These are phyloP conservation scores for Melaleuca alternifolia DNA, from an alignment of 345 rosid species.

Conservation along the genomic window DNA sequence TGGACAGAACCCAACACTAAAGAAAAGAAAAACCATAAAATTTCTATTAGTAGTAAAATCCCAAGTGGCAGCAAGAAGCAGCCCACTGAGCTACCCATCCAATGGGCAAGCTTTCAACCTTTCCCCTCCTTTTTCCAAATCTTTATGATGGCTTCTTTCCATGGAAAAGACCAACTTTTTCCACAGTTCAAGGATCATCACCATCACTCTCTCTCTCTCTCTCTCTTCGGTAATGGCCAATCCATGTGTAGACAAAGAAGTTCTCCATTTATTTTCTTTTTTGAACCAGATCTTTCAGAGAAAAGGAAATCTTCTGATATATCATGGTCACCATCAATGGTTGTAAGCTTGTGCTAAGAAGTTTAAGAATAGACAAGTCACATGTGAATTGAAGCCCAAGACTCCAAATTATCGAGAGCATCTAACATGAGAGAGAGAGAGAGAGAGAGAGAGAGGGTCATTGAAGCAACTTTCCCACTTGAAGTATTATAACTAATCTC, in stretches of 20 bases:
- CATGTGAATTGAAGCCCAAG: background rate
- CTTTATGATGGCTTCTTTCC: slow-evolving; percentile 1
- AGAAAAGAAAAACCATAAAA: background rate
- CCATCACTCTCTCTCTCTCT: background rate
- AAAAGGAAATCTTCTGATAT: background rate
- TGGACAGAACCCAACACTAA: background rate
- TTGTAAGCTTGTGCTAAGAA: background rate
- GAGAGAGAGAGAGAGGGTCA: background rate
- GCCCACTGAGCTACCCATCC: background rate
- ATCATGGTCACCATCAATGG: background rate
- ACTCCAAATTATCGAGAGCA: background rate
- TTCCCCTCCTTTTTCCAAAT: background rate
- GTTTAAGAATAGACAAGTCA: background rate
- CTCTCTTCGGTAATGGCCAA: background rate
- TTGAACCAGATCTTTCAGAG: background rate
- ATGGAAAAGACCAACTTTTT: background rate
- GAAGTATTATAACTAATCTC: background rate
- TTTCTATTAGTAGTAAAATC: slow-evolving; percentile 1
- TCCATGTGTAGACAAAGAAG: background rate
- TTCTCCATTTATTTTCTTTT: background rate
- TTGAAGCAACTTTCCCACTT: background rate
- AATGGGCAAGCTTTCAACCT: background rate
- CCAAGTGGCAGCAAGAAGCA: background rate
- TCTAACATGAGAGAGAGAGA: background rate
- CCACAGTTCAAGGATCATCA: background rate